Evolutionary conservation across 2,329 filamentous ascomycete genomes (phyloP).

Genomic region (Aciculosporium take): DNA sequence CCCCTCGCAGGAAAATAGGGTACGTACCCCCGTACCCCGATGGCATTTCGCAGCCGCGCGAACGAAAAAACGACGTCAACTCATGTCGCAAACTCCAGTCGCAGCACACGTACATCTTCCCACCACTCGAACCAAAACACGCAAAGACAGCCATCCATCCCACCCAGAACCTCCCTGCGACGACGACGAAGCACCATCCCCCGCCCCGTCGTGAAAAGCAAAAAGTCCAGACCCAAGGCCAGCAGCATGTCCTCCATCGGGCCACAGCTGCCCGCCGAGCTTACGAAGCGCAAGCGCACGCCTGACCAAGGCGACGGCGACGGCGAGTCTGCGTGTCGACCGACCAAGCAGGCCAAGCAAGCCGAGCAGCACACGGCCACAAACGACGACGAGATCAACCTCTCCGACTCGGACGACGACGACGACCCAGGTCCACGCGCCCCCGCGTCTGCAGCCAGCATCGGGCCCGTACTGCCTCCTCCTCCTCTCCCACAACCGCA

Average conservation of each 20-base stretch:
- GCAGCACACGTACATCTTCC: not conserved
- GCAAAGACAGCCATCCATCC: no score
- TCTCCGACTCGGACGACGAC: constrained; percentile 19
- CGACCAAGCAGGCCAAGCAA: constrained; percentile 3
- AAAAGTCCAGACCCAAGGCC: not conserved
- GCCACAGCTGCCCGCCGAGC: constrained; percentile 53
- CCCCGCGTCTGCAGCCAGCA: constrained; percentile 11
- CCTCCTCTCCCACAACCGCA: constrained; percentile 13
- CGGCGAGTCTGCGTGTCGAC: constrained; percentile 19
- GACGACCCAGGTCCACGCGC: constrained; percentile 23
- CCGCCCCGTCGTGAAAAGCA: no score
- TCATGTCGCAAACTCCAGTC: no score
- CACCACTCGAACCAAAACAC: not conserved
- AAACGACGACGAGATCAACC: constrained; percentile 24
- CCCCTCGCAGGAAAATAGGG: no score
- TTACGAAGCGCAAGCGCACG: constrained; percentile 48
- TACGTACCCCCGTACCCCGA: no score
- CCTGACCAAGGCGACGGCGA: constrained; percentile 19
- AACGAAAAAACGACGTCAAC: not conserved
- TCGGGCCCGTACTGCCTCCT: not conserved
- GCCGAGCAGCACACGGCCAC: not conserved
- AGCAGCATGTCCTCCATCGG: constrained; percentile 51
- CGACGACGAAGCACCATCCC: not conserved
- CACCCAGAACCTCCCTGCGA: not conserved
- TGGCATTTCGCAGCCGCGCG: no score